Conservation (phyloP, 805 yeast species). For the Spathaspora sp. region DNA sequence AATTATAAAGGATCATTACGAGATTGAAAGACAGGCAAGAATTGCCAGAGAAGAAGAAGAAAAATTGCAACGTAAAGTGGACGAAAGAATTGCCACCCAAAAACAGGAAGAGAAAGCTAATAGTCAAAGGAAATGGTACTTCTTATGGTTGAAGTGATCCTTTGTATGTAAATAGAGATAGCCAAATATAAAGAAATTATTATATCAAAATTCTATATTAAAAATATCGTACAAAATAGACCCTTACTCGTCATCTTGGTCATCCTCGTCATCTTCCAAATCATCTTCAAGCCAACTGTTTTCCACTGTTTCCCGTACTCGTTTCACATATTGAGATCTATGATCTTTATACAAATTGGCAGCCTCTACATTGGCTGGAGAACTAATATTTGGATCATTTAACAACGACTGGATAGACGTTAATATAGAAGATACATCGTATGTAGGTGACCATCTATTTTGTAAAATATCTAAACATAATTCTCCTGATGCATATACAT, state of each 20-base stretch:
- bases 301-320: constrained; percentile 94
- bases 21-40: constrained; percentile 23
- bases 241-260: constrained; percentile 26
- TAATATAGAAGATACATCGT: constrained; percentile 91
- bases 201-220: neutral
- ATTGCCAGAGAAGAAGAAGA: constrained; percentile 14
- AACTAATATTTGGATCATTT: constrained; percentile 93
- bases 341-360: constrained; percentile 95
- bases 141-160: constrained; percentile 43
- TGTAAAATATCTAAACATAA: constrained; percentile 93
- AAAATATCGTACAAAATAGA: neutral
- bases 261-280: constrained; percentile 52
- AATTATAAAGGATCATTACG: constrained; percentile 35
- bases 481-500: constrained; percentile 93
- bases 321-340: constrained; percentile 82
- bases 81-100: constrained; percentile 12
- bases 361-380: constrained; percentile 98
- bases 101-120: constrained; percentile 4
- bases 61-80: constrained; percentile 11
- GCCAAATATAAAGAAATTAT: neutral
- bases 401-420: constrained; percentile 89
- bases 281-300: constrained; percentile 87
- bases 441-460: constrained; percentile 98
- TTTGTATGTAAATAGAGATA: neutral
- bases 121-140: constrained; percentile 44